Evolutionary conservation across 148 eudicot genomes (phyloP).

Genomic region (Vaccinium myrtillus): DNA sequence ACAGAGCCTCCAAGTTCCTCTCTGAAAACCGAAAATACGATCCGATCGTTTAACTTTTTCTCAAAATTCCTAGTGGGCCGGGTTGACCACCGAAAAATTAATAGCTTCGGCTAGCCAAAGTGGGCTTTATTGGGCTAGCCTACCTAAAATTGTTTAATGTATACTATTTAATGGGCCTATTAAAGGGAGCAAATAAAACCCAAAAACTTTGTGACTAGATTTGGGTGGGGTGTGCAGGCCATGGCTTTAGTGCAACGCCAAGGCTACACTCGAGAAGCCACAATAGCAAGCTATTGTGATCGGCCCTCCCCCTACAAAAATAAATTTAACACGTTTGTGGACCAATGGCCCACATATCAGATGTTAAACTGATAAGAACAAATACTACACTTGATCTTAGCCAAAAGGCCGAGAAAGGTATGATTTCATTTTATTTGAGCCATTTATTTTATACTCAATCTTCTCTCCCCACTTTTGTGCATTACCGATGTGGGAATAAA

Average conservation of each 20-base stretch:
- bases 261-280: neutral
- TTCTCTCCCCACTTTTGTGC: neutral
- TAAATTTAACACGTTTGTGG: neutral
- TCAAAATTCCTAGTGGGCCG: too few species aligned
- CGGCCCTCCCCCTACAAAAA: neutral
- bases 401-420: slow-evolving; percentile 73
- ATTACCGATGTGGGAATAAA: neutral
- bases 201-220: too few species aligned
- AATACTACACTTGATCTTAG: slow-evolving; percentile 81
- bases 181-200: too few species aligned
- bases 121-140: too few species aligned
- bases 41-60: too few species aligned
- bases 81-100: too few species aligned
- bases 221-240: neutral
- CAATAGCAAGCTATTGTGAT: neutral
- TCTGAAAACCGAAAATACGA: too few species aligned
- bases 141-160: too few species aligned
- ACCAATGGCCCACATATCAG: neutral
- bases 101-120: too few species aligned
- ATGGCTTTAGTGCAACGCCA: neutral
- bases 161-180: too few species aligned
- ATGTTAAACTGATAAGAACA: slow-evolving; percentile 13
- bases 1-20: too few species aligned
- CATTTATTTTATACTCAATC: neutral
- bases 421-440: neutral